These are phyloP conservation scores for Meyerozyma elateridarum DNA, from an alignment of 1,139 yeast species.

Conservation along the genomic window DNA sequence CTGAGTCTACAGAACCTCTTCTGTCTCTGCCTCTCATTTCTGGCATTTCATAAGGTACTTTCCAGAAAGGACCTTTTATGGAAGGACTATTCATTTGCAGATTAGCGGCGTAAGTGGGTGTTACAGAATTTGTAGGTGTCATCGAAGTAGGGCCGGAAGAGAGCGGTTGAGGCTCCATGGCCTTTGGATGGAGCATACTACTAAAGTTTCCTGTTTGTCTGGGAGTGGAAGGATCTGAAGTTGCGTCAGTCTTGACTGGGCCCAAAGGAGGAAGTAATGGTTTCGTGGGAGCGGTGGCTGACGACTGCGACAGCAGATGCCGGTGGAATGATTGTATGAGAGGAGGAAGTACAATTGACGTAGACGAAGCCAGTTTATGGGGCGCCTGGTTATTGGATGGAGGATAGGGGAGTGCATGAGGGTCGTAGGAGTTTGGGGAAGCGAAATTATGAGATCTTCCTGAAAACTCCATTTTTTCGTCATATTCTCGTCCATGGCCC, in stretches of 20 bases:
- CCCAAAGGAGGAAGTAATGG: constrained; percentile 3
- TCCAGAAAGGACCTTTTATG: constrained; percentile 47
- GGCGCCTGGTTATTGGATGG: neutral
- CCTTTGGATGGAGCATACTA: neutral
- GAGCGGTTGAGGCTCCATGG: neutral
- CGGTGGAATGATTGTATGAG: constrained; percentile 1
- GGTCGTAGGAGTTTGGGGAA: neutral
- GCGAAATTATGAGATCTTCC: neutral
- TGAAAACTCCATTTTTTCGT: constrained; percentile 25
- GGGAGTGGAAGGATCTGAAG: neutral
- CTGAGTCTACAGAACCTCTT: constrained; percentile 34
- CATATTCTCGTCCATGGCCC: constrained; percentile 51
- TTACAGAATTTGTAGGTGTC: neutral
- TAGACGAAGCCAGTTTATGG: neutral
- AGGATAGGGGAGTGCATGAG: neutral
- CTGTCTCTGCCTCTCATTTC: constrained; percentile 16
- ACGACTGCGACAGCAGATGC: neutral
- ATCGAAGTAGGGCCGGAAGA: constrained; percentile 8
- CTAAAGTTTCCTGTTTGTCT: neutral
- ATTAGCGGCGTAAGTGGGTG: constrained; percentile 8
- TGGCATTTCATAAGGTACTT: constrained; percentile 50
- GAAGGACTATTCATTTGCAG: constrained; percentile 26
- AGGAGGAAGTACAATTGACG: constrained; percentile 1
- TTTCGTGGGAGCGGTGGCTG: neutral
- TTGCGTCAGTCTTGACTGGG: constrained; percentile 1